Conservation (phyloP, 148 eudicot genomes). For the Nepenthes mirabilis region DNA sequence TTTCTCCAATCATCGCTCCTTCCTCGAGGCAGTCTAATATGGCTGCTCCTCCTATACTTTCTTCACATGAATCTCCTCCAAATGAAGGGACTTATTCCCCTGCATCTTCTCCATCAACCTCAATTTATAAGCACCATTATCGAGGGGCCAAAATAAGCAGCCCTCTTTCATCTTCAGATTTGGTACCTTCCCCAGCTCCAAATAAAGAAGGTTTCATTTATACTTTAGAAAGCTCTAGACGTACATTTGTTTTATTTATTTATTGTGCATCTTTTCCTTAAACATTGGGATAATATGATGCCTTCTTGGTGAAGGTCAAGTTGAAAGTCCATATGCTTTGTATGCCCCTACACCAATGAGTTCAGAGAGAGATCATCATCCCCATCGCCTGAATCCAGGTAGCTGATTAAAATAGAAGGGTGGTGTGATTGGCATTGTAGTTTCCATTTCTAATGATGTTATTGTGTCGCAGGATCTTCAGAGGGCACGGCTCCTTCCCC, state of each 20-base stretch:
- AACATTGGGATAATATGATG: not conserved
- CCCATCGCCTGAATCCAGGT: conserved; percentile 3
- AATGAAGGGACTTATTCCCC: conserved; percentile 19
- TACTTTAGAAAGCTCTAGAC: not conserved
- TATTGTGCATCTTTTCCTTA: not conserved
- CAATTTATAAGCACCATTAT: conserved; percentile 3
- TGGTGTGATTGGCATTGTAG: not conserved
- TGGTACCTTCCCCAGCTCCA: conserved; percentile 10
- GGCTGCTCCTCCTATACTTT: conserved; percentile 1
- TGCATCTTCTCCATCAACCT: conserved; percentile 11
- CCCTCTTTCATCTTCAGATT: conserved; percentile 15
- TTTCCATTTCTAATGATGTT: not conserved
- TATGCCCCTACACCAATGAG: conserved; percentile 6
- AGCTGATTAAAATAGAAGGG: not conserved
- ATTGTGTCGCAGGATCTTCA: conserved; percentile 16
- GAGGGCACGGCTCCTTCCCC: conserved; percentile 15
- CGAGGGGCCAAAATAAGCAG: conserved; percentile 6
- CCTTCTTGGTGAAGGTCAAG: conserved; percentile 8
- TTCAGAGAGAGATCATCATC: conserved; percentile 3
- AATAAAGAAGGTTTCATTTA: conserved; percentile 9
- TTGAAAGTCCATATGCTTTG: conserved; percentile 8
- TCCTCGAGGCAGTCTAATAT: conserved; percentile 1
- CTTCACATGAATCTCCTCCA: conserved; percentile 18
- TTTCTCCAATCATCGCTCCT: conserved; percentile 6
- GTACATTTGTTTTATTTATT: not conserved